Percentiles rank a stretch among this genome's conserved stretches.
phyloP scores from a whole-genome alignment of 768 basidiomycete genomes.

The Phanerodontia chrysosporium region DNA sequence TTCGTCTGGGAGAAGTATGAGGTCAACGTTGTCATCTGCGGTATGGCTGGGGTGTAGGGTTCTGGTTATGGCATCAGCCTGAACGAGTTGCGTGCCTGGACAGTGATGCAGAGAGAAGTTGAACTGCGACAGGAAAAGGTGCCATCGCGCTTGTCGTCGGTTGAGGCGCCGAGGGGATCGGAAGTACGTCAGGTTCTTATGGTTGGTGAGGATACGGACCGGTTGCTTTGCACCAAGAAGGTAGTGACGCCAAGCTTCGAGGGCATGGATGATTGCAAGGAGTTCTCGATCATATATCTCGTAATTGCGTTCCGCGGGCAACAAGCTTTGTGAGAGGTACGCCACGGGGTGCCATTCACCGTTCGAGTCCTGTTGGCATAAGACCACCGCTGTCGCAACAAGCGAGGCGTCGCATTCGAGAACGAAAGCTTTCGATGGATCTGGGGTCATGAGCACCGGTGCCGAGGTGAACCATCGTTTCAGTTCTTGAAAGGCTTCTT shows the following conservation, averaged over 20 bases:
- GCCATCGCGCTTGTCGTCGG: conserved; percentile 30
- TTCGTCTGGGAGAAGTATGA: not conserved
- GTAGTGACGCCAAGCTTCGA: conserved; percentile 24
- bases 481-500: conserved; percentile 18
- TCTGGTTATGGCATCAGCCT: conserved; percentile 11
- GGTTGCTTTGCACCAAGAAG: conserved; percentile 14
- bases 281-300: conserved; percentile 34
- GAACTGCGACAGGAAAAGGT: conserved; percentile 14
- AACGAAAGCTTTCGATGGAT: conserved; percentile 9
- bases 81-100: conserved; percentile 2
- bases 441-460: conserved; percentile 15
- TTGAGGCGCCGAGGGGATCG: conserved; percentile 20
- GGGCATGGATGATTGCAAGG: conserved; percentile 28
- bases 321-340: conserved; percentile 9
- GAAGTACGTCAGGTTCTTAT: conserved; percentile 30
- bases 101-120: conserved; percentile 12
- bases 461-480: conserved; percentile 17
- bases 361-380: conserved; percentile 22
- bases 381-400: conserved; percentile 24
- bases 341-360: conserved; percentile 10
- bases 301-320: conserved; percentile 26
- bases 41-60: not conserved
- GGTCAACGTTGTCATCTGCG: not conserved
- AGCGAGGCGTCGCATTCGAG: conserved; percentile 21
- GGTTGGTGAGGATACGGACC: conserved; percentile 25